Percentiles rank a stretch among this genome's conserved stretches.
Conservation (phyloP, 1,284 basidiomycete genomes). For the Waitea zeae region DNA sequence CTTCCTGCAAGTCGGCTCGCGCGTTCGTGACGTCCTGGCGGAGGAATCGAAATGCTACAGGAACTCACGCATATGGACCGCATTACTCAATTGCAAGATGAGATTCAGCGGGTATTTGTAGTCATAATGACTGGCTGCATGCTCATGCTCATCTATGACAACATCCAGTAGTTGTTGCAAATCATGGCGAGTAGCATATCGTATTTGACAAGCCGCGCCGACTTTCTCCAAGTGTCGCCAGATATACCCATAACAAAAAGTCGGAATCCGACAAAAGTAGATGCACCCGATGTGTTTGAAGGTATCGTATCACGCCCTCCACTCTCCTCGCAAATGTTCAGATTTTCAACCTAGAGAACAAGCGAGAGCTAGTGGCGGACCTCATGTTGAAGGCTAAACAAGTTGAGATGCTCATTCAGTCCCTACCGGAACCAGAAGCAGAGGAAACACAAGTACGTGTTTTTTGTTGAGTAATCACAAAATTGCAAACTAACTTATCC, state of each 20-base stretch:
- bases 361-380: conserved; percentile 64
- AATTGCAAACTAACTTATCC: not conserved
- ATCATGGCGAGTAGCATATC: conserved; percentile 68
- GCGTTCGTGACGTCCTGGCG: too few relatives aligned
- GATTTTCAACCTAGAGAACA: conserved; percentile 36
- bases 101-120: conserved; percentile 56
- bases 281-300: conserved; percentile 47
- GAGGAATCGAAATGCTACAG: conserved; percentile 73
- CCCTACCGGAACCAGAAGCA: conserved; percentile 53
- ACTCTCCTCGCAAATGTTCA: conserved; percentile 1
- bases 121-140: not conserved
- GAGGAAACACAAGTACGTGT: conserved; percentile 51
- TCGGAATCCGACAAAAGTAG: conserved; percentile 50
- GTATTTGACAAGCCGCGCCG: conserved; percentile 56
- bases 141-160: too few relatives aligned
- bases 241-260: conserved; percentile 64
- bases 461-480: conserved; percentile 1
- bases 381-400: conserved; percentile 73
- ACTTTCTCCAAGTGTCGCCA: conserved; percentile 54
- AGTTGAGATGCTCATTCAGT: conserved; percentile 63
- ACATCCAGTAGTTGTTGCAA: conserved; percentile 57
- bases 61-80: conserved; percentile 79
- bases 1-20: too few relatives aligned
- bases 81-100: conserved; percentile 78
- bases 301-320: conserved; percentile 20